Evolutionary conservation across 176 grass and related monocot species (phyloP).

Genomic region (Ananas comosus): DNA sequence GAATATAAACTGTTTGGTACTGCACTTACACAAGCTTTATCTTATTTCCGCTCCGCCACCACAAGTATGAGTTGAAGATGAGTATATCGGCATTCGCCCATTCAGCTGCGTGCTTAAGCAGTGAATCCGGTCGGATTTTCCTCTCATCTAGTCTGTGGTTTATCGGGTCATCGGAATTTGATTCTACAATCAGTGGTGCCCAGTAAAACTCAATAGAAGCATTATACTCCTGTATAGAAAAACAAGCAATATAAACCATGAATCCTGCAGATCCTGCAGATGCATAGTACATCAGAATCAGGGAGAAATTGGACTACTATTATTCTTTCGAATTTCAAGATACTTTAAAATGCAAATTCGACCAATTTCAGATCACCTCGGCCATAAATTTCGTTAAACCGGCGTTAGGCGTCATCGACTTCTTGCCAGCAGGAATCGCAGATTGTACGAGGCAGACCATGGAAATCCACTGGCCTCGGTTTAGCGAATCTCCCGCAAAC

Average conservation of each 20-base stretch:
- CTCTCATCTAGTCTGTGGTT: conserved; percentile 4
- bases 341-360: not conserved
- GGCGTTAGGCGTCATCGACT: conserved; percentile 4
- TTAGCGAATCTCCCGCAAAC: conserved; percentile 22
- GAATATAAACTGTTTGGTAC: not conserved
- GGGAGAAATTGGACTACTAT: not conserved
- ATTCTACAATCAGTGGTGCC: conserved; percentile 18
- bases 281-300: not conserved
- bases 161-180: conserved; percentile 24
- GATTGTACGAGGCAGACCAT: conserved; percentile 22
- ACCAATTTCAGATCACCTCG: not conserved
- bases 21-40: conserved; percentile 7
- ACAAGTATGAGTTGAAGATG: conserved; percentile 24
- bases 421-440: conserved; percentile 6
- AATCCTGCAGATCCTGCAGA: not conserved
- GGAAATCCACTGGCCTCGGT: conserved; percentile 17
- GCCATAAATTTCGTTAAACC: conserved; percentile 8
- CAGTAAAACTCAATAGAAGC: conserved; percentile 22
- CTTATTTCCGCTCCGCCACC: conserved; percentile 5
- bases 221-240: conserved; percentile 14
- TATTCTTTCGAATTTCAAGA: not conserved
- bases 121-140: conserved; percentile 9
- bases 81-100: conserved; percentile 21
- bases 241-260: not conserved
- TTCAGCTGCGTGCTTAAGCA: conserved; percentile 4